Conservation (phyloP, 208 protist genomes). For the Leishmania gerbilli region DNA sequence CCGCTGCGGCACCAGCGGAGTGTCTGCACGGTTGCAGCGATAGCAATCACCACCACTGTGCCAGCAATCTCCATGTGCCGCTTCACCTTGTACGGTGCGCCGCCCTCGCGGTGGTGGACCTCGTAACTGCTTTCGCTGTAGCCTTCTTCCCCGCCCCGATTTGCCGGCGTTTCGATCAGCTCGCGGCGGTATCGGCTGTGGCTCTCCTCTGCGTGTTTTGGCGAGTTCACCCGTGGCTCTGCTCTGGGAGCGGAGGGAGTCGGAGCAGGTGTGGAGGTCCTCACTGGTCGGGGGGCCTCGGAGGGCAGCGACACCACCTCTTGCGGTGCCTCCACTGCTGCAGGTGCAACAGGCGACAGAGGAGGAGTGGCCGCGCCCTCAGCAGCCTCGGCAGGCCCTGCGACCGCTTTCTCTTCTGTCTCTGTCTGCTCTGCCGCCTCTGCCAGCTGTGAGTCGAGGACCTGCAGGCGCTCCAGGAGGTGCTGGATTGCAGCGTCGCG, state of each 20-base stretch:
- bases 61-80: constrained; percentile 20
- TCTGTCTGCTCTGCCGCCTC: neutral
- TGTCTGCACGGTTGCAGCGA: constrained; percentile 22
- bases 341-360: neutral
- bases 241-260: neutral
- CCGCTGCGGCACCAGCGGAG: constrained; percentile 27
- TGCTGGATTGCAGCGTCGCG: neutral
- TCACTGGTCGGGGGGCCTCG: neutral
- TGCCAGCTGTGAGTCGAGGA: constrained; percentile 13
- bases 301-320: neutral
- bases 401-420: neutral
- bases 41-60: constrained; percentile 17
- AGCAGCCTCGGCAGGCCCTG: neutral
- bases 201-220: neutral
- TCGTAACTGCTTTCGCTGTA: constrained; percentile 35
- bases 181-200: neutral
- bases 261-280: neutral
- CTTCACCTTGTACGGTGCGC: constrained; percentile 19
- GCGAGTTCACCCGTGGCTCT: neutral
- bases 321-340: neutral
- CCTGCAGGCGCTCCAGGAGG: constrained; percentile 9
- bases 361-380: neutral
- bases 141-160: constrained; percentile 18
- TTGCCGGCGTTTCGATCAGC: constrained; percentile 15
- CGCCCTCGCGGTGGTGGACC: constrained; percentile 15